Evolutionary conservation across 1,284 basidiomycete species (phyloP).

Genomic region (Malassezia dermatis): DNA sequence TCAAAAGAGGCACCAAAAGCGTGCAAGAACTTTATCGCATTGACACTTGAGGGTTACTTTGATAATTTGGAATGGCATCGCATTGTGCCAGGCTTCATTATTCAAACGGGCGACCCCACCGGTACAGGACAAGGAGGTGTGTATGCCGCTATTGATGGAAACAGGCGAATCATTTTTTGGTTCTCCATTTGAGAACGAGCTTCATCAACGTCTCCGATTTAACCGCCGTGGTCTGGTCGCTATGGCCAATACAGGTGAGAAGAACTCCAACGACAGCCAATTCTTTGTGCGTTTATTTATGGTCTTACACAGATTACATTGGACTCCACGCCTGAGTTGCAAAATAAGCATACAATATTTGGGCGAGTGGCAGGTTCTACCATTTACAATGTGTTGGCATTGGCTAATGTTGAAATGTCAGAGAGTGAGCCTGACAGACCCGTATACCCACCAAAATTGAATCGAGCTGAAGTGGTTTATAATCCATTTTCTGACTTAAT

Average conservation of each 20-base stretch:
- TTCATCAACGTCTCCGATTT: constrained; percentile 74
- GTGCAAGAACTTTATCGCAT: constrained; percentile 79
- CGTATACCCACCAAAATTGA: constrained; percentile 81
- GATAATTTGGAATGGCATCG: constrained; percentile 89
- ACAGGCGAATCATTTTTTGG: constrained; percentile 25
- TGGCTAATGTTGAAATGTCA: constrained; percentile 70
- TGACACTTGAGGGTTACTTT: constrained; percentile 91
- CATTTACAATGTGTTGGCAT: constrained; percentile 51
- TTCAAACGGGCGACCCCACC: constrained; percentile 89
- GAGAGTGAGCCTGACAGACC: constrained; percentile 61
- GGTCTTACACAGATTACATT: constrained; percentile 23
- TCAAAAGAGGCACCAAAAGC: constrained; percentile 87
- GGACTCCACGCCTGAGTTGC: constrained; percentile 41
- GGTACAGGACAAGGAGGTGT: constrained; percentile 74
- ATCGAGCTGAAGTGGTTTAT: constrained; percentile 68
- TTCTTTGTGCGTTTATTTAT: constrained; percentile 35
- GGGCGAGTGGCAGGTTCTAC: constrained; percentile 34
- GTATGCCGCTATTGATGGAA: not conserved
- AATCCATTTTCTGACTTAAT: constrained; percentile 91
- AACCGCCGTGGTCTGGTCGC: constrained; percentile 76
- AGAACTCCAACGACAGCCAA: constrained; percentile 48
- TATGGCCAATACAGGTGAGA: constrained; percentile 77
- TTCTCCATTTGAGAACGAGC: constrained; percentile 85
- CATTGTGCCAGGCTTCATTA: constrained; percentile 73
- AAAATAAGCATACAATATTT: constrained; percentile 41